phyloP scores from a whole-genome alignment of 805 yeast species.

The Candida caryicola region DNA sequence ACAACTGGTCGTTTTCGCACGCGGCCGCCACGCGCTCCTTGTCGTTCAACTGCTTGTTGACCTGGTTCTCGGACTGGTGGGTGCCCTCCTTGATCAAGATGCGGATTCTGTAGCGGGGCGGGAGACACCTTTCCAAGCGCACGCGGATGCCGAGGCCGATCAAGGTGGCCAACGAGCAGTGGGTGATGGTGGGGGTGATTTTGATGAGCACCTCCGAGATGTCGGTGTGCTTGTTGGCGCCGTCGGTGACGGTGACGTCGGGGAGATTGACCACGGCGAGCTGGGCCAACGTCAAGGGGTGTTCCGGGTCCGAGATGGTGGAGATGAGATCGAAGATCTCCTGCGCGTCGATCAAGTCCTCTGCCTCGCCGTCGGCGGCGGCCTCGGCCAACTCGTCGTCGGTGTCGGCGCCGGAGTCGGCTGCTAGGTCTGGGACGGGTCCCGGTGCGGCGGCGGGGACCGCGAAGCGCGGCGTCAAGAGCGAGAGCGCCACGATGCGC shows the following conservation, averaged over 20 bases:
- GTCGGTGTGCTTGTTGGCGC: conserved; percentile 36
- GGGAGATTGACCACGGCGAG: conserved; percentile 84
- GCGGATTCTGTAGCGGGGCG: conserved; percentile 76
- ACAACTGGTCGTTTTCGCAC: conserved; percentile 90
- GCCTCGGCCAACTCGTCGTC: conserved; percentile 16
- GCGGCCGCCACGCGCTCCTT: conserved; percentile 99
- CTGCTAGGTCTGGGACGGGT: conserved; percentile 25
- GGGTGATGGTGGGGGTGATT: conserved; percentile 97
- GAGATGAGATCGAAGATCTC: conserved; percentile 87
- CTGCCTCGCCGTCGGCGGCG: conserved; percentile 36
- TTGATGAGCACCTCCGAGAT: conserved; percentile 75
- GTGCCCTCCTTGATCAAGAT: conserved; percentile 85
- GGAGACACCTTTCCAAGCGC: conserved; percentile 82
- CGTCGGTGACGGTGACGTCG: conserved; percentile 71
- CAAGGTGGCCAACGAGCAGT: conserved; percentile 92
- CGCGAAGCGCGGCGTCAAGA: conserved; percentile 7
- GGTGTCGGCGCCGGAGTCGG: conserved; percentile 19
- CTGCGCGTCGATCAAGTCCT: conserved; percentile 77
- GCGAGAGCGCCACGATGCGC: conserved; percentile 34
- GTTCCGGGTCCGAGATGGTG: conserved; percentile 93
- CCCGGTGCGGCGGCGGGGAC: conserved; percentile 5
- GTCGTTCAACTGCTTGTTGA: conserved; percentile 93
- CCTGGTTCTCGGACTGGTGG: conserved; percentile 94
- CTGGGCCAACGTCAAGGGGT: conserved; percentile 92
- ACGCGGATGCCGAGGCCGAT: conserved; percentile 95